Conservation (phyloP, 257 asterid species). For the Thymus mandschuricus region DNA sequence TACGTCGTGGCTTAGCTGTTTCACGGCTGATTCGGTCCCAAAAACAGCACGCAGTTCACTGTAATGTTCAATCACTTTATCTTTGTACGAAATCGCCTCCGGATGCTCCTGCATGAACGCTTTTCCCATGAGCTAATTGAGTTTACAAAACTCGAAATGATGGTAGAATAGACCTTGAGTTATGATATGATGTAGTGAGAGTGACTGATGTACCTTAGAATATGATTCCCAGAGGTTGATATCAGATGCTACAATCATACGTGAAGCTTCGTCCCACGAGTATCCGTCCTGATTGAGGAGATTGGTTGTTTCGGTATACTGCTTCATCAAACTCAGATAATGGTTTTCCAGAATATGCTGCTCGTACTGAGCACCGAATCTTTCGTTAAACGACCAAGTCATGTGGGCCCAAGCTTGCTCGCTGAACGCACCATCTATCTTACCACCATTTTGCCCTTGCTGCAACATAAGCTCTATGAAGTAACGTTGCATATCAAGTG, state of each 20-base stretch:
- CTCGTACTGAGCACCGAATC: conserved; percentile 36
- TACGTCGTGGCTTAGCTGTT: conserved; percentile 26
- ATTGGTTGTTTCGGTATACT: conserved; percentile 39
- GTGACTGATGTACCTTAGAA: conserved; percentile 30
- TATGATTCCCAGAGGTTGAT: conserved; percentile 37
- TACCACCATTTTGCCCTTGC: conserved; percentile 35
- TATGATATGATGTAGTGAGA: not conserved
- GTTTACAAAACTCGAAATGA: not conserved
- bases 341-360: conserved; percentile 39
- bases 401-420: conserved; percentile 48
- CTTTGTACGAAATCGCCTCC: conserved; percentile 32
- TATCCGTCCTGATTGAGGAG: conserved; percentile 48
- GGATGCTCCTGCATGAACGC: conserved; percentile 43
- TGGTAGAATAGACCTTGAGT: not conserved
- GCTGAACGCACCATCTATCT: conserved; percentile 28
- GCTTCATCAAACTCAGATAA: conserved; percentile 38
- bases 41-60: conserved; percentile 34
- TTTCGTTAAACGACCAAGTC: conserved; percentile 37
- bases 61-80: conserved; percentile 29
- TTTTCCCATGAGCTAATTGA: not conserved
- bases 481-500: conserved; percentile 40
- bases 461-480: conserved; percentile 40
- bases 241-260: conserved; percentile 36
- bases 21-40: conserved; percentile 31
- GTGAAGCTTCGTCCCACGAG: conserved; percentile 39